Conservation (phyloP, 305 asterid species). For the Withania somnifera region DNA sequence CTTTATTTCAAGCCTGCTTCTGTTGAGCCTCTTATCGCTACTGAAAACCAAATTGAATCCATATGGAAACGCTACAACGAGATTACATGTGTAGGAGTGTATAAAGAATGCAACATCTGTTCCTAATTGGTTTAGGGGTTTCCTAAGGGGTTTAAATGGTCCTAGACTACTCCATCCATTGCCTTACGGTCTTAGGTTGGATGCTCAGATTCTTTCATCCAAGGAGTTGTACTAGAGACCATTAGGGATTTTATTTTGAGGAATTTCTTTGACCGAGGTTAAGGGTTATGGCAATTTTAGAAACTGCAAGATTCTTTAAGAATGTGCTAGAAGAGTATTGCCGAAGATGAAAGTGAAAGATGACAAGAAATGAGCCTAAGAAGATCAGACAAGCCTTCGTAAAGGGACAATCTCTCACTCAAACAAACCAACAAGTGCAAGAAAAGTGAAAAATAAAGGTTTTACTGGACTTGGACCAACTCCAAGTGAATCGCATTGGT, state of each 20-base stretch:
- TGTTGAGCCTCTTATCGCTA: not conserved
- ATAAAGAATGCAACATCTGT: not conserved
- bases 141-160: not conserved
- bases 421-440: too few relatives aligned
- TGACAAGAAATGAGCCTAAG: not conserved
- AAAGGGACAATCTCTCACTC: too few relatives aligned
- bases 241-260: not conserved
- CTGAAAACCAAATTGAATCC: not conserved
- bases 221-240: not conserved
- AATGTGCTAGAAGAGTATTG: not conserved
- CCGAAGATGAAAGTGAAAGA: not conserved
- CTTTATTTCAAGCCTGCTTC: not conserved
- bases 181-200: not conserved
- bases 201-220: not conserved
- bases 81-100: not conserved
- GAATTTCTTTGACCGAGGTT: not conserved
- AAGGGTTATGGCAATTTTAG: not conserved
- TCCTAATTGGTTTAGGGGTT: not conserved
- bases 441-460: too few relatives aligned
- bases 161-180: not conserved
- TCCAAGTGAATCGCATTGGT: not conserved
- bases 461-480: not conserved
- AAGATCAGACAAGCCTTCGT: too few relatives aligned
- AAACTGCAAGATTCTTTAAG: not conserved
- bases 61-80: not conserved